Percentiles rank a stretch among this genome's conserved stretches.
phyloP scores from a whole-genome alignment of 805 yeast genomes.

The Isabelozyma gotoi region DNA sequence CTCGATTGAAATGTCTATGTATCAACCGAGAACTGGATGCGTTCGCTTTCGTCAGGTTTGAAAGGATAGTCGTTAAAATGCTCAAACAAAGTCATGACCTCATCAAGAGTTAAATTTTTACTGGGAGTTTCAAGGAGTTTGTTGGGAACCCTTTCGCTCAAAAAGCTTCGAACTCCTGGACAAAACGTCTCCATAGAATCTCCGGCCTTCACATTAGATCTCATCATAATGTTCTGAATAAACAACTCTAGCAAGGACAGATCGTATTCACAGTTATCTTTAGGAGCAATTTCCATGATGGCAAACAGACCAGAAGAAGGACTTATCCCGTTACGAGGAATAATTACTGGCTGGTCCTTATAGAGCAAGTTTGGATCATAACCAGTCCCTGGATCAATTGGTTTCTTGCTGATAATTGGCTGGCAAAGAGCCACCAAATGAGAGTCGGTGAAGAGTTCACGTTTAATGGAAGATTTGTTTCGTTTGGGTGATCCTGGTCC shows the following conservation, averaged over 20 bases:
- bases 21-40: not conserved
- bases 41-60: constrained; percentile 49
- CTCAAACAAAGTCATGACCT: constrained; percentile 51
- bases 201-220: constrained; percentile 42
- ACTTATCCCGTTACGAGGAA: constrained; percentile 25
- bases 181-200: constrained; percentile 60
- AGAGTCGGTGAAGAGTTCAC: constrained; percentile 63
- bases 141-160: constrained; percentile 23
- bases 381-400: constrained; percentile 18
- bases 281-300: constrained; percentile 55
- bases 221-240: constrained; percentile 56
- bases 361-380: constrained; percentile 37
- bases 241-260: constrained; percentile 68
- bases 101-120: constrained; percentile 51
- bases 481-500: constrained; percentile 51
- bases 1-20: not conserved
- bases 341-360: constrained; percentile 35
- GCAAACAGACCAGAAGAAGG: constrained; percentile 43
- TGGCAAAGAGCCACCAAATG: constrained; percentile 51
- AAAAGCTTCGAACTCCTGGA: constrained; percentile 74
- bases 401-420: not conserved
- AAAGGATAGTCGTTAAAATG: constrained; percentile 80
- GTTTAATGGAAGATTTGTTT: constrained; percentile 60
- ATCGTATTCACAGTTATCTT: constrained; percentile 24
- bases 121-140: constrained; percentile 46